phyloP scores from a whole-genome alignment of 805 yeast species.

The Scheffersomyces ergatensis region DNA sequence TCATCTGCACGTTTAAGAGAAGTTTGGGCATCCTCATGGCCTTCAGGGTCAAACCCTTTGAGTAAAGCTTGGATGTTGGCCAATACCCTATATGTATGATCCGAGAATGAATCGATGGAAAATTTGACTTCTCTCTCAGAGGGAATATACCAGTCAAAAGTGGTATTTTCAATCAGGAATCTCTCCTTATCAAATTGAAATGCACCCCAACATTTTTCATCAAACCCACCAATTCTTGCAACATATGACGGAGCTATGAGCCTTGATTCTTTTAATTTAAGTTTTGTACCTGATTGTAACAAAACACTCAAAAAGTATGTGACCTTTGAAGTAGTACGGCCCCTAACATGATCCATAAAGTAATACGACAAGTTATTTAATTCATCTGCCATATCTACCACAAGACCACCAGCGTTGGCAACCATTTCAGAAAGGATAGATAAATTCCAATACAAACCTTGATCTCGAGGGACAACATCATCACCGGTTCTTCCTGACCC shows the following conservation, averaged over 20 bases:
- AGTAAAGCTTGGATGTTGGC: slow-evolving; percentile 37
- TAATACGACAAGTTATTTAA: slow-evolving; percentile 45
- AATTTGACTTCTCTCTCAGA: slow-evolving; percentile 49
- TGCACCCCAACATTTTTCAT: slow-evolving; percentile 71
- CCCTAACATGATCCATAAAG: slow-evolving; percentile 50
- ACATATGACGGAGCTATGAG: slow-evolving; percentile 48
- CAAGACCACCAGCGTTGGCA: slow-evolving; percentile 59
- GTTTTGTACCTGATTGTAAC: slow-evolving; percentile 59
- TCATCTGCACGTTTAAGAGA: slow-evolving; percentile 46
- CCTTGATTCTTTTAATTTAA: slow-evolving; percentile 56
- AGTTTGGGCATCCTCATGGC: slow-evolving; percentile 11
- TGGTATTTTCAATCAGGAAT: slow-evolving; percentile 46
- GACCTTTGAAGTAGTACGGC: slow-evolving; percentile 61
- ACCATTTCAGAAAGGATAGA: slow-evolving; percentile 67
- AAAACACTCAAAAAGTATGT: slow-evolving; percentile 67
- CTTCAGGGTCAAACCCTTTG: slow-evolving; percentile 17
- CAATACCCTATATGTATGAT: slow-evolving; percentile 44
- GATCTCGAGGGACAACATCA: slow-evolving; percentile 76
- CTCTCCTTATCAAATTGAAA: slow-evolving; percentile 56
- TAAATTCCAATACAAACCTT: slow-evolving; percentile 67
- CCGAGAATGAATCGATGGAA: slow-evolving; percentile 59
- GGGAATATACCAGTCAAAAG: slow-evolving; percentile 79
- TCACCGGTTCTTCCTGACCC: slow-evolving; percentile 64
- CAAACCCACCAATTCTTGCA: slow-evolving; percentile 32
- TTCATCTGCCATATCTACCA: slow-evolving; percentile 44